Conservation (phyloP, 106 monocot species). For the Chionographis japonica region DNA sequence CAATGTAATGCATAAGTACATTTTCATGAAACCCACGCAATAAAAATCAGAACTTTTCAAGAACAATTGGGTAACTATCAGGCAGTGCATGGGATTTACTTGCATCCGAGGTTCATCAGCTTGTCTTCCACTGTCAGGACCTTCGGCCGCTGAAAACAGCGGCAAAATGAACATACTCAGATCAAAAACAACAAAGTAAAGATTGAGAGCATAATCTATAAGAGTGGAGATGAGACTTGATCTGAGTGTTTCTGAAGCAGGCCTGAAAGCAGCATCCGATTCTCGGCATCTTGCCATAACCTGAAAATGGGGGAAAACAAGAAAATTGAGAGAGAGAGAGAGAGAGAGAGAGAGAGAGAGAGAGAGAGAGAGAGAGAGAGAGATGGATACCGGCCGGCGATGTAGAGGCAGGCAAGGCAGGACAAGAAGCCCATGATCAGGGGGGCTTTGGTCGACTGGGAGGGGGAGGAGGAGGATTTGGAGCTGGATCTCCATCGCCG, state of each 20-base stretch:
- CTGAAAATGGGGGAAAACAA: conserved; percentile 19
- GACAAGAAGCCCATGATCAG: conserved; percentile 80
- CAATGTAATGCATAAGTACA: too few species aligned
- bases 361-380: neutral
- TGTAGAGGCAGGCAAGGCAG: conserved; percentile 91
- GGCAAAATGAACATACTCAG: neutral
- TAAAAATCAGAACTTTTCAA: neutral
- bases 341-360: neutral
- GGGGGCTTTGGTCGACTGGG: conserved; percentile 31
- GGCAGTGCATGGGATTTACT: conserved; percentile 32
- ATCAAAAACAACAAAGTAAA: neutral
- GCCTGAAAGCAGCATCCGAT: conserved; percentile 59
- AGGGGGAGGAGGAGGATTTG: conserved; percentile 17
- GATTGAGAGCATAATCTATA: neutral
- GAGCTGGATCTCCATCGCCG: conserved; percentile 43
- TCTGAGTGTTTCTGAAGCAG: conserved; percentile 58
- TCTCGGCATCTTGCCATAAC: conserved; percentile 95
- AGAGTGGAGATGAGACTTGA: conserved; percentile 32
- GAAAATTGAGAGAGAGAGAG: neutral
- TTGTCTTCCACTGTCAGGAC: conserved; percentile 87
- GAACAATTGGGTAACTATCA: neutral
- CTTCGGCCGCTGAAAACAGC: conserved; percentile 50
- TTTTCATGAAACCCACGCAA: neutral
- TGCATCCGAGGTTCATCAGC: conserved; percentile 78
- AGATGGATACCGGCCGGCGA: conserved; percentile 78